Percentiles rank a stretch among this genome's conserved stretches.
Evolutionary conservation across 1,284 basidiomycete genomes (phyloP).

Genomic region (Chiua sp.): DNA sequence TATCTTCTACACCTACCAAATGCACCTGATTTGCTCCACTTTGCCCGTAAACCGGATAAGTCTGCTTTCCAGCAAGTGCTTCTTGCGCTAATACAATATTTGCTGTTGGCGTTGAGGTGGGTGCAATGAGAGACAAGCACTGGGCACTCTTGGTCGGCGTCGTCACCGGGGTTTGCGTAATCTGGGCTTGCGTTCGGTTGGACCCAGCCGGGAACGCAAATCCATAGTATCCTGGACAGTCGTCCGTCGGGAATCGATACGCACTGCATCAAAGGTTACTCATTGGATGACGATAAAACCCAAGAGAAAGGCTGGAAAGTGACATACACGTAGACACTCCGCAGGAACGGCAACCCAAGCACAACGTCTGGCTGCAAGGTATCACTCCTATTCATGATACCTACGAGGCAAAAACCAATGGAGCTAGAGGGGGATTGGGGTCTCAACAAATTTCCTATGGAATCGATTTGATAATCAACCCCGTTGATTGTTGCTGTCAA

Average conservation of each 20-base stretch:
- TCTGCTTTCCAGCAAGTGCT: not conserved
- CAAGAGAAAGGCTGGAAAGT: not conserved
- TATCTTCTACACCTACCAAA: slow-evolving; percentile 21
- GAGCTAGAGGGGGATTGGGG: slow-evolving; percentile 3
- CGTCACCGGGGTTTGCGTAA: slow-evolving; percentile 32
- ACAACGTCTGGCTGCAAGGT: slow-evolving; percentile 11
- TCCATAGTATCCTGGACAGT: slow-evolving; percentile 37
- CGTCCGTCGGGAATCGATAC: slow-evolving; percentile 36
- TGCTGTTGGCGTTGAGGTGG: slow-evolving; percentile 33
- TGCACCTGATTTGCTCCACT: slow-evolving; percentile 7
- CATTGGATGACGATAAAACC: no score
- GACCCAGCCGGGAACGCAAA: slow-evolving; percentile 34
- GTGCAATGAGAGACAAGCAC: slow-evolving; percentile 29
- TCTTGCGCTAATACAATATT: slow-evolving; percentile 14
- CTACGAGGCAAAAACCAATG: slow-evolving; percentile 28
- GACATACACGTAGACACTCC: slow-evolving; percentile 39
- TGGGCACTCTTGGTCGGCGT: slow-evolving; percentile 27
- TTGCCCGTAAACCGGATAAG: slow-evolving; percentile 23
- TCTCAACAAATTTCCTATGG: slow-evolving; percentile 25
- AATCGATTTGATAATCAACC: slow-evolving; percentile 38
- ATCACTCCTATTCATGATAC: slow-evolving; percentile 20
- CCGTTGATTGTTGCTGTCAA: slow-evolving; percentile 36
- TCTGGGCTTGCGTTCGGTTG: slow-evolving; percentile 33
- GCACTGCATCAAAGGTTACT: slow-evolving; percentile 20
- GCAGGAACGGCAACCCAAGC: slow-evolving; percentile 35